These are phyloP conservation scores for Gelatoporia subvermispora DNA, from an alignment of 768 basidiomycete species.

Conservation along the genomic window DNA sequence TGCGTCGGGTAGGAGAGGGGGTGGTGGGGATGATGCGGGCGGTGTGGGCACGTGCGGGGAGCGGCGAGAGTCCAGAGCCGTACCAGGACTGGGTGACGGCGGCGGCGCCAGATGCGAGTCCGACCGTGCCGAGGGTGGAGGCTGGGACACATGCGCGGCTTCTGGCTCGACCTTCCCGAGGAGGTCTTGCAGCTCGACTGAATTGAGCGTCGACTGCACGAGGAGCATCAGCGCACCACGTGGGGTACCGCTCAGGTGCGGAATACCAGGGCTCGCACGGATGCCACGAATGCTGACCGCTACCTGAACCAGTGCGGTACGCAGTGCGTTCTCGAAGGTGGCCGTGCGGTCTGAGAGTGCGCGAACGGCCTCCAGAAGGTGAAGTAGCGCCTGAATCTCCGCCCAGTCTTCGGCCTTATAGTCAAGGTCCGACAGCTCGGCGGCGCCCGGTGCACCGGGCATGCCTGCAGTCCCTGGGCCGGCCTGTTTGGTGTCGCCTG, in stretches of 20 bases:
- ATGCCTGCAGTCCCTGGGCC: slow-evolving; percentile 6
- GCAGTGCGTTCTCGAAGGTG: slow-evolving; percentile 68
- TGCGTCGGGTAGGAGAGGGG: slow-evolving; percentile 49
- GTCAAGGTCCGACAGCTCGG: slow-evolving; percentile 71
- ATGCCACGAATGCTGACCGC: slow-evolving; percentile 56
- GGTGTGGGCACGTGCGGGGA: slow-evolving; percentile 11
- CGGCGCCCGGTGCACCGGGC: slow-evolving; percentile 20
- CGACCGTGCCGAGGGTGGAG: slow-evolving; percentile 7
- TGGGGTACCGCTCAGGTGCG: slow-evolving; percentile 49
- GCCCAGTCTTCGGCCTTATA: slow-evolving; percentile 89
- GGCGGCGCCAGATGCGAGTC: slow-evolving; percentile 15
- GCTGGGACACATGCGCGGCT: slow-evolving; percentile 24
- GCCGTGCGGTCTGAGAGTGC: slow-evolving; percentile 63
- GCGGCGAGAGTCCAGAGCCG: slow-evolving; percentile 22
- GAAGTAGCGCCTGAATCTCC: slow-evolving; percentile 75
- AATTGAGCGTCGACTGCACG: slow-evolving; percentile 81
- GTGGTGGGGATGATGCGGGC: slow-evolving; percentile 5
- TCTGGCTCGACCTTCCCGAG: slow-evolving; percentile 43
- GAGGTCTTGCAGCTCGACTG: slow-evolving; percentile 63
- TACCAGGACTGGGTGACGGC: slow-evolving; percentile 11
- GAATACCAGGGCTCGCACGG: slow-evolving; percentile 40
- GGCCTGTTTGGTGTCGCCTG: slow-evolving; percentile 7
- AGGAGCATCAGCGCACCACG: slow-evolving; percentile 72
- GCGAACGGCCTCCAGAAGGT: slow-evolving; percentile 78
- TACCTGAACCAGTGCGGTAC: slow-evolving; percentile 51